Evolutionary conservation across 73 alveolate genomes (phyloP).

Genomic region (Effrenium voratum): DNA sequence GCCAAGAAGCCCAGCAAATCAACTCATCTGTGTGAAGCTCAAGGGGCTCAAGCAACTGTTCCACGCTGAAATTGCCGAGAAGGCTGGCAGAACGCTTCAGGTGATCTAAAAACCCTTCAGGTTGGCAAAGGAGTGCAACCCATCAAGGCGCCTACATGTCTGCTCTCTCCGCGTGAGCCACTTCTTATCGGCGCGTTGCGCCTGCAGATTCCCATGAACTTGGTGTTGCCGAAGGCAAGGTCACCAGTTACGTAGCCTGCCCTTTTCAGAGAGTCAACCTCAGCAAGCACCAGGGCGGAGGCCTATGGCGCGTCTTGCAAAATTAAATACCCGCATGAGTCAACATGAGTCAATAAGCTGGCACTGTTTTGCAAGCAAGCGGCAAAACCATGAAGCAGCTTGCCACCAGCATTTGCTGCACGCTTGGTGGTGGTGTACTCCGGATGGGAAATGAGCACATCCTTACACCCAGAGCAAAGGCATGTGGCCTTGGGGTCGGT

Average conservation of each 20-base stretch:
- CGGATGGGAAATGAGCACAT: slow-evolving; percentile 81
- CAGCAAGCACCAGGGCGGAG: background rate
- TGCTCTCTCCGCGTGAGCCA: background rate
- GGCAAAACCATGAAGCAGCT: slow-evolving; percentile 54
- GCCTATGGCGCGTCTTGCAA: background rate
- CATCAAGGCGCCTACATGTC: no score
- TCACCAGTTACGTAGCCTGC: slow-evolving; percentile 82
- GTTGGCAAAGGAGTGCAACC: no score
- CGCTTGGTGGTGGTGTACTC: slow-evolving; percentile 68
- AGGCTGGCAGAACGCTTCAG: no score
- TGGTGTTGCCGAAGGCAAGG: slow-evolving; percentile 85
- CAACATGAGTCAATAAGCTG: no score
- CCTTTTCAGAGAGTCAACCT: slow-evolving; percentile 53
- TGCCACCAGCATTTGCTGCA: slow-evolving; percentile 79
- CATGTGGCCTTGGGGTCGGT: background rate
- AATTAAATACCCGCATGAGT: no score
- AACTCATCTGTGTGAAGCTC: no score
- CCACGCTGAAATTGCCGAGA: no score
- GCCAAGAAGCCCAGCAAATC: no score
- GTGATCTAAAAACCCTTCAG: no score
- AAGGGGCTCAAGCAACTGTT: no score
- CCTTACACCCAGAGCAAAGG: background rate
- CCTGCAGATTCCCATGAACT: slow-evolving; percentile 91
- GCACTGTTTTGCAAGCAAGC: no score
- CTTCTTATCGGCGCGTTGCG: background rate